These are phyloP conservation scores for Aspergillus phoenicis DNA, from an alignment of 2,329 filamentous ascomycete genomes.

Conservation along the genomic window DNA sequence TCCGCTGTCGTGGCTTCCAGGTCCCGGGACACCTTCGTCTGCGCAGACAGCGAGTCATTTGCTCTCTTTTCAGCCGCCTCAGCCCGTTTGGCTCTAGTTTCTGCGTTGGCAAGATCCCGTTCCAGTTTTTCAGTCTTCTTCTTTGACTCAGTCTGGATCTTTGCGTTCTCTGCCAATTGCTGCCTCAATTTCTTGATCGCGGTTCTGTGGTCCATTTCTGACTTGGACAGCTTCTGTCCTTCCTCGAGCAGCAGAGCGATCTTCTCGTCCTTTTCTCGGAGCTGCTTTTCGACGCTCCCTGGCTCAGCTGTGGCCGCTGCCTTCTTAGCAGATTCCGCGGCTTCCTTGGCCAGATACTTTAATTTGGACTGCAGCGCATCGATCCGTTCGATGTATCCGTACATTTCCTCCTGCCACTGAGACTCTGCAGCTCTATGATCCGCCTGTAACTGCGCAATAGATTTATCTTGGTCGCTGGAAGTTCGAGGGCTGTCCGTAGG, in stretches of 20 bases:
- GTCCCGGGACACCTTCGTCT: slow-evolving; percentile 58
- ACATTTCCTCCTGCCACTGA: slow-evolving; percentile 77
- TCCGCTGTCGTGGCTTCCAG: slow-evolving; percentile 65
- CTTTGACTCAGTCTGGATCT: slow-evolving; percentile 52
- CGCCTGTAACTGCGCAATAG: slow-evolving; percentile 53
- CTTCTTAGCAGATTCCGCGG: slow-evolving; percentile 72
- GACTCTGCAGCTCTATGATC: slow-evolving; percentile 55
- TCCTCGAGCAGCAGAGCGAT: slow-evolving; percentile 90
- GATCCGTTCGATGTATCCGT: slow-evolving; percentile 82
- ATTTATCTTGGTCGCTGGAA: slow-evolving; percentile 44
- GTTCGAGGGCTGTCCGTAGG: slow-evolving; percentile 22
- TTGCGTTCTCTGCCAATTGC: slow-evolving; percentile 56
- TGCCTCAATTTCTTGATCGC: slow-evolving; percentile 77
- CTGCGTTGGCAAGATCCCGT: slow-evolving; percentile 51
- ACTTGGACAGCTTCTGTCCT: slow-evolving; percentile 82
- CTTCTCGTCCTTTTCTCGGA: slow-evolving; percentile 87
- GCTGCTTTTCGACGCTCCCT: slow-evolving; percentile 72
- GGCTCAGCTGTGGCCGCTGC: slow-evolving; percentile 63
- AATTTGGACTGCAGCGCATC: slow-evolving; percentile 91
- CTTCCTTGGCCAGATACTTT: slow-evolving; percentile 80
- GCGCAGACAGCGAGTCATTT: slow-evolving; percentile 56
- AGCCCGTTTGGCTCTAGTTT: slow-evolving; percentile 62
- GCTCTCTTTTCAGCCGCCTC: slow-evolving; percentile 61
- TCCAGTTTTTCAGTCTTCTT: slow-evolving; percentile 63
- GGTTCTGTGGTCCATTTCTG: slow-evolving; percentile 79